Evolutionary conservation across 176 grass and related monocot genomes (phyloP), one percentile per base, ranked within the genome.

Genomic region (Triticum dicoccoides): DNA sequence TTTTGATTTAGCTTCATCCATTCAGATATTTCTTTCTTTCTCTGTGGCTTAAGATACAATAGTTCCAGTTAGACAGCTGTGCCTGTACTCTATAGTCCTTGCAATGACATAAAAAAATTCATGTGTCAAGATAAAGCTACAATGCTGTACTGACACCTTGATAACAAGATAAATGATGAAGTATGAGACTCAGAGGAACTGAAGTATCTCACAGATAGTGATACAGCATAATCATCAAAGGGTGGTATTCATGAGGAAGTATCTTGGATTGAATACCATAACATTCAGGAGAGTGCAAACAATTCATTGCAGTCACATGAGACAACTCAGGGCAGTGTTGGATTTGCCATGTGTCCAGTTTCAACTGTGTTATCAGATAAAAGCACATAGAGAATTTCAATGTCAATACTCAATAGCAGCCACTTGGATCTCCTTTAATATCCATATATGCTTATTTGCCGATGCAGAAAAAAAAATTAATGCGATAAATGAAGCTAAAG

Each of bases 1-100:
- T 81, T 74, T 58, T 25, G 5, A 75, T 80, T 84, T 30, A 73
- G 51, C 33, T 79, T 67, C 74, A 84, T 84, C 21, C 61, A 68
- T 37, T 20, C 69, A 85, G 13, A 61, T 45, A 38, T 14, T 11
- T 80, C 63, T 77, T 61, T 25, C 13, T 61, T 58, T 77, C 7
- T n/a, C 1, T 86, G 24, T 62, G 13, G 21, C 70, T 33, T 61
- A 27, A 64, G 13, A 85, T 41, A 84, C 33, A 85, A 83, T 13
- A 30, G 20, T 85, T 86, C 21, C 32, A 78, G 54, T 64, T 64
- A 72, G 52, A 86, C 11, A 82, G 30, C 29, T 42, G 30, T 42
- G 37, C 76, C 2, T 76, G 73, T 76, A 52, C 73, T 76, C 21
- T n/a, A 14, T 52, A 86, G 59, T 25, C 8, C 61, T 52, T 77